Base-by-base conservation (phyloP, 108 stramenopile genomes). In the Stephanodiscus minutulus region DNA sequence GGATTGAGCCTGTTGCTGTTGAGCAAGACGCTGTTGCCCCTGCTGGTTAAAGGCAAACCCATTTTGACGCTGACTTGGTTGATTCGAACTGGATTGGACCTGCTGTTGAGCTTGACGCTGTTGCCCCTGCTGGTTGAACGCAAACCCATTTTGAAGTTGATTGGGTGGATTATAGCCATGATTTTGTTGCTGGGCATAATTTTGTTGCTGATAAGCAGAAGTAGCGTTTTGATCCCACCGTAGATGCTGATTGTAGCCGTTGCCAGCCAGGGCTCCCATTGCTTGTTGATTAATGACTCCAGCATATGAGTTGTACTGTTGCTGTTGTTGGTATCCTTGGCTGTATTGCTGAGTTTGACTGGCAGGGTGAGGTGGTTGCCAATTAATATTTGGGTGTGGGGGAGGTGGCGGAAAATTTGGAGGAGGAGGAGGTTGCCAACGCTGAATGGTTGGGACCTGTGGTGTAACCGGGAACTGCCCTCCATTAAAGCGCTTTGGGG, bases 401-500 rank as follows among this genome's bases (percentile, higher is more conserved):
- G 73, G 76, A 10, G 62, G 83, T 28, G 76, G 49, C 22, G 64
- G 71, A 58, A 68, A 74, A 20, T 44, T 36, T 25, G 58, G 74
- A 25, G 59, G 74, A 28, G 66, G 66, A 54, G 66, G 66, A 67
- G 79, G 44, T 41, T 81, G 71, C 79, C 83, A 81, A 29, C 75
- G 79, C 82, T 89, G 64, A 53, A 68, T 64, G 28, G 72, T 66
- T 55, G 77, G 74, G 63, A 81, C 48, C 31, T 83, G 73, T 49
- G 72, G 77, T 36, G 61, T 62, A 56, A 57, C 46, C 12, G 52
- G 52, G 10, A 53, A 53, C 20, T 56, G 48, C 35, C 31, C 41
- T 27, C 46, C 50, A 24, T 47, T 21, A 24, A 54, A 82, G 43
- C 81, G 76, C 69, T 91, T 94, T 41, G 86, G 86, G 20, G 82